phyloP scores from a whole-genome alignment of 2,329 filamentous ascomycete species.

The Aspergillus quadrilineatus region DNA sequence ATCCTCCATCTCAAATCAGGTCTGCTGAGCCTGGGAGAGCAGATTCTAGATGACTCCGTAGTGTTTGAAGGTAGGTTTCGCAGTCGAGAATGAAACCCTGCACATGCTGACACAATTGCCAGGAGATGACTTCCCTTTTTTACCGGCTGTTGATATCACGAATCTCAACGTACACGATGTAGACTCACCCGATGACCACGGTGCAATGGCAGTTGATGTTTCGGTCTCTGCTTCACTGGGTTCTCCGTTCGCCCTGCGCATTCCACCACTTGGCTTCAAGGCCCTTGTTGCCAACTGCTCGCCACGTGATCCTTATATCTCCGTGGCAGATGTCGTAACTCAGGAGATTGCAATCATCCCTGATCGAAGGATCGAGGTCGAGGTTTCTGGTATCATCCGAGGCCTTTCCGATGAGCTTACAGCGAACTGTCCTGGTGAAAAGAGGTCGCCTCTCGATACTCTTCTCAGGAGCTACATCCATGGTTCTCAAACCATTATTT shows the following conservation, averaged over 20 bases:
- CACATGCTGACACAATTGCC: constrained; percentile 33
- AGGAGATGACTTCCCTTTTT: constrained; percentile 65
- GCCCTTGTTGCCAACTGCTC: constrained; percentile 82
- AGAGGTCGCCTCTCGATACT: constrained; percentile 78
- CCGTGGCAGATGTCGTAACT: constrained; percentile 74
- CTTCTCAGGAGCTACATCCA: constrained; percentile 79
- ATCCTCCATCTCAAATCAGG: constrained; percentile 75
- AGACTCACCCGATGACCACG: constrained; percentile 52
- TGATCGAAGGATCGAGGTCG: constrained; percentile 63
- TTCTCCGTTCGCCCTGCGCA: constrained; percentile 72
- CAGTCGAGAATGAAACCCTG: constrained; percentile 40
- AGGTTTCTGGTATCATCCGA: constrained; percentile 69
- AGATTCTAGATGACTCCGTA: constrained; percentile 71
- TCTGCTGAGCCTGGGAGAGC: constrained; percentile 73
- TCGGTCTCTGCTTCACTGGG: constrained; percentile 70
- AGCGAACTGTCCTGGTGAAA: constrained; percentile 69
- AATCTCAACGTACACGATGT: constrained; percentile 77
- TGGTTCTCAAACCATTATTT: constrained; percentile 74
- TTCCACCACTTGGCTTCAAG: constrained; percentile 80
- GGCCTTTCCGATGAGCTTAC: constrained; percentile 73
- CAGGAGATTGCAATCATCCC: constrained; percentile 66
- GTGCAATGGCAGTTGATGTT: constrained; percentile 77
- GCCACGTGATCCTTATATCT: constrained; percentile 68
- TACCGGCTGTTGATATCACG: constrained; percentile 81
- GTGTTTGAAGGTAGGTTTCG: constrained; percentile 78